Base-by-base conservation (phyloP, 345 rosid genomes). In the Trapa incisa region DNA sequence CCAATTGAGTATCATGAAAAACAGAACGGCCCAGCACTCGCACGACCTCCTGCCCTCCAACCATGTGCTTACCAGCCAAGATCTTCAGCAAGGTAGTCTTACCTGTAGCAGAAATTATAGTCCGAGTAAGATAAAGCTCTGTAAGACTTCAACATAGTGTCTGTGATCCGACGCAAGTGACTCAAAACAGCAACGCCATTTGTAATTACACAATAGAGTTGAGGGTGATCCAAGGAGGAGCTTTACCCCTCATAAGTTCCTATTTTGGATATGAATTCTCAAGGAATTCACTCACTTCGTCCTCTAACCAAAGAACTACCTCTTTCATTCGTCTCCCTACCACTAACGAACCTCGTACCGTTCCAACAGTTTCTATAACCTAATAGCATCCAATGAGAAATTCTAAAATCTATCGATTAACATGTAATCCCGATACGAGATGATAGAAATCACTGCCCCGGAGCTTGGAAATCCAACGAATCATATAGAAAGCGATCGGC, bases 61-160 rank as follows among this genome's bases (percentile, higher is more conserved):
- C 98, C 96, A 93, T 86, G 76, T 93, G 90, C 86, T 93, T 93
- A 61, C 97, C 98, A 0, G 94, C 97, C 43, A 93, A 35, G 69
- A 93, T 87, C 77, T 83, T 87, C 82, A 93, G 75, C 71, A 93
- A 74, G 10, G 97, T 93, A 1, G 98, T 89, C 78, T 89, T 93
- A 60, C 98, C 96, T 92, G 80, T 56, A 50, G 52, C 35, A 50
- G 12, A 41, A 42, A 50, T 47, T 47, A n/a, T 4, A 41, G 1
- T 53, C 32, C 61, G 11, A 12, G 47, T 57, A 7, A 43, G 39
- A 64, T 58, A 58, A 16, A 32, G 32, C 37, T 10, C 22, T 39
- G 52, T 37, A 36, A 15, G 7, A 63, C 41, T 22, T 41, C 61
- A 33, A 39, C 39, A 22, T 22, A 36, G 47, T 29, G 17, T 10